phyloP scores from a whole-genome alignment of 2,329 filamentous ascomycete genomes.

The Coniella lustricola region DNA sequence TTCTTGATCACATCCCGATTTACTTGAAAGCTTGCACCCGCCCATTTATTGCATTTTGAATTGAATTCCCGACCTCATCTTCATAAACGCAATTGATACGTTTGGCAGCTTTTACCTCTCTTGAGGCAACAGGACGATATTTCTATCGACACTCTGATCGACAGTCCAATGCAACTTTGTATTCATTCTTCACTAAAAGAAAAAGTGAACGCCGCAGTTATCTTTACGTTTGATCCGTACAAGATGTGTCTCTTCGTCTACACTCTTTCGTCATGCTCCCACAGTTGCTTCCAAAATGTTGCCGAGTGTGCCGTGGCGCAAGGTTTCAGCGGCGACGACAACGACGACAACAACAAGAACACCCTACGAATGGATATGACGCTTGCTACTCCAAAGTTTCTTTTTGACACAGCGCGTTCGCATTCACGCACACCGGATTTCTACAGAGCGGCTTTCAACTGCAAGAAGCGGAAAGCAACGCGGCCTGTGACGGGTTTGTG shows the following conservation, averaged over 20 bases:
- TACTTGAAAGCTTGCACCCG: no score
- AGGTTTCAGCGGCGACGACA: constrained; percentile 17
- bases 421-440: constrained; percentile 3
- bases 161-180: no score
- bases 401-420: constrained; percentile 15
- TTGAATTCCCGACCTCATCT: no score
- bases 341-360: not conserved
- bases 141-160: no score
- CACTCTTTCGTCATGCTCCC: constrained; percentile 23
- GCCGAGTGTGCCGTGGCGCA: constrained; percentile 24
- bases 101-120: no score
- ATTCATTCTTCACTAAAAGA: no score
- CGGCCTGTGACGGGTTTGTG: constrained; percentile 9
- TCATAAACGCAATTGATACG: no score
- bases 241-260: constrained; percentile 29
- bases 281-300: constrained; percentile 29
- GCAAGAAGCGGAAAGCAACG: constrained; percentile 10
- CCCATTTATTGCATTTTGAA: no score
- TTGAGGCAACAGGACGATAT: no score
- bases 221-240: not conserved
- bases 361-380: constrained; percentile 13
- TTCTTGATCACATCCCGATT: no score
- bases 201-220: no score
- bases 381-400: constrained; percentile 17
- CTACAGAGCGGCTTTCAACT: constrained; percentile 1